These are phyloP conservation scores for Calonectria hongkongensis DNA, from an alignment of 2,329 filamentous ascomycete genomes.

Conservation along the genomic window DNA sequence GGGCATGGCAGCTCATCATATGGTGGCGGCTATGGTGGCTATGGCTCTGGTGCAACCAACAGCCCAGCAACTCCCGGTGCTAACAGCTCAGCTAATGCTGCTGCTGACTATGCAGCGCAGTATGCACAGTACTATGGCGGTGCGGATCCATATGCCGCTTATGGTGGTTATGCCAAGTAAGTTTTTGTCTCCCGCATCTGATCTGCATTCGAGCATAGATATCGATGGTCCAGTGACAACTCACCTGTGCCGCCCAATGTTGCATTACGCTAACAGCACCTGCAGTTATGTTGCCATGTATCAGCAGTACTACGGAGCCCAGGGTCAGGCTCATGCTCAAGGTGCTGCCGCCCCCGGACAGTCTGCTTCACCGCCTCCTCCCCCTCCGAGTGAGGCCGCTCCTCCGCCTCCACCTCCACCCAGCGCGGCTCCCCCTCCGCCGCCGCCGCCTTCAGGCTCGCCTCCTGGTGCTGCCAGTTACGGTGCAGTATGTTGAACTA, in stretches of 20 bases:
- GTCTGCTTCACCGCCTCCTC: constrained; percentile 73
- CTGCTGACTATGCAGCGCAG: constrained; percentile 82
- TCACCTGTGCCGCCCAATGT: neutral
- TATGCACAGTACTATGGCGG: constrained; percentile 88
- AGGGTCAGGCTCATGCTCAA: constrained; percentile 69
- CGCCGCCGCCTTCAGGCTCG: constrained; percentile 62
- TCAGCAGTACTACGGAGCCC: constrained; percentile 79
- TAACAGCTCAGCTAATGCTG: constrained; percentile 54
- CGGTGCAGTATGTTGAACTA: constrained; percentile 73
- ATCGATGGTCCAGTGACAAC: neutral
- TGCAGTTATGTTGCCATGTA: constrained; percentile 81
- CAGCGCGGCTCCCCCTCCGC: constrained; percentile 73
- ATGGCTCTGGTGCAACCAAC: constrained; percentile 60
- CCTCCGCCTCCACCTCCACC: constrained; percentile 78
- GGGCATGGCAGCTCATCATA: constrained; percentile 59
- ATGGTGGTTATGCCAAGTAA: constrained; percentile 90
- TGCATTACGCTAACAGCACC: constrained; percentile 48
- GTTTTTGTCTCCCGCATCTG: constrained; percentile 44
- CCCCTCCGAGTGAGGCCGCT: constrained; percentile 75
- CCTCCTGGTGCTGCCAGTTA: constrained; percentile 72
- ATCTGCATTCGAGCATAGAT: constrained; percentile 8
- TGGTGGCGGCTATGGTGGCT: constrained; percentile 55
- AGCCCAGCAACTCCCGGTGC: constrained; percentile 59
- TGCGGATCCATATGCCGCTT: constrained; percentile 90
- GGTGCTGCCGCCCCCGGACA: constrained; percentile 64